phyloP scores from a whole-genome alignment of 768 basidiomycete species.

The Xerocomus spinulosus region DNA sequence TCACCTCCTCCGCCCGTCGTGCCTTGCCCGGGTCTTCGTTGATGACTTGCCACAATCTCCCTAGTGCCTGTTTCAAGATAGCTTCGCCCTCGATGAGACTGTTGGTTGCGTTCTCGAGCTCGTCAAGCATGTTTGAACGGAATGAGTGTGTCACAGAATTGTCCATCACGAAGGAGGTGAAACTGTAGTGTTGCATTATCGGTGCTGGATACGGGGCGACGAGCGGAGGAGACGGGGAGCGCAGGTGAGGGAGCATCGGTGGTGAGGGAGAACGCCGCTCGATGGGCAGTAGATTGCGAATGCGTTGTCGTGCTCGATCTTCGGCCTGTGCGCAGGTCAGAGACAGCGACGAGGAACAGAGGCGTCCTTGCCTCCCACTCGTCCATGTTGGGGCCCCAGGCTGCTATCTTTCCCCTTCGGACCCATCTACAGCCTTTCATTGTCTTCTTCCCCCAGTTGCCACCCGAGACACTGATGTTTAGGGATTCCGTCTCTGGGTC shows the following conservation, averaged over 20 bases:
- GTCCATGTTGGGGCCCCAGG: constrained; percentile 81
- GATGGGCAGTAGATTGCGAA: constrained; percentile 60
- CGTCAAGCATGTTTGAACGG: constrained; percentile 71
- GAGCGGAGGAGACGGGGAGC: constrained; percentile 75
- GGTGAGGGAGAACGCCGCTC: constrained; percentile 67
- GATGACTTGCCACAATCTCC: constrained; percentile 77
- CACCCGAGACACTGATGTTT: constrained; percentile 43
- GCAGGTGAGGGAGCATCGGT: constrained; percentile 67
- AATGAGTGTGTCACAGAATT: constrained; percentile 81
- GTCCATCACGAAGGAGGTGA: constrained; percentile 83
- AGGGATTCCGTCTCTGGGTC: constrained; percentile 61
- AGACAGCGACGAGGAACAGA: constrained; percentile 4
- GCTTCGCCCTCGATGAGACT: constrained; percentile 82
- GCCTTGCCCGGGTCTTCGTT: constrained; percentile 57
- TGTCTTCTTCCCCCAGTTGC: constrained; percentile 85
- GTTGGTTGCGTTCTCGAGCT: constrained; percentile 78
- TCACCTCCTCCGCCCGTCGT: constrained; percentile 36
- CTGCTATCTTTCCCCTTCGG: constrained; percentile 72
- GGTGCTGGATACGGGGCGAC: constrained; percentile 72
- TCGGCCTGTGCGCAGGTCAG: constrained; percentile 50
- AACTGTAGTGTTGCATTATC: constrained; percentile 62
- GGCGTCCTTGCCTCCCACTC: constrained; percentile 71
- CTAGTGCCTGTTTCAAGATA: constrained; percentile 65
- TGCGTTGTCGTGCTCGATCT: constrained; percentile 77
- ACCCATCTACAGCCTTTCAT: constrained; percentile 76